Conservation (phyloP, 2,329 filamentous ascomycete genomes). For the Talaromyces funiculosus region DNA sequence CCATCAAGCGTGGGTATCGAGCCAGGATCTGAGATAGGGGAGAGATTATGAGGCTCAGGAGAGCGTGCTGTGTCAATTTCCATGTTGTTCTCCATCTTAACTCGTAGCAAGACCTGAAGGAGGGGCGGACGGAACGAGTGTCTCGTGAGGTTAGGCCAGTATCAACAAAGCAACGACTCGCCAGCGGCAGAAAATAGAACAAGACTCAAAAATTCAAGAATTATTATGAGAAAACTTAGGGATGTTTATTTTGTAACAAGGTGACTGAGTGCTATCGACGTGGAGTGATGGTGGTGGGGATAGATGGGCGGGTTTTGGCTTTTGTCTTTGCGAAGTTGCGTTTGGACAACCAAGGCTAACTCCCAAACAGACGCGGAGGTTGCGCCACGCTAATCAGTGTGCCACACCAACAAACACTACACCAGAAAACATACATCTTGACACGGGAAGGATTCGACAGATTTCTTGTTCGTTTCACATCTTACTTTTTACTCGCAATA, state of each 20-base stretch:
- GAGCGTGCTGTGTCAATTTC: conserved; percentile 85
- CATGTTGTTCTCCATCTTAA: conserved; percentile 92
- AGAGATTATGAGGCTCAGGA: conserved; percentile 69
- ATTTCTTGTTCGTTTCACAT: neutral
- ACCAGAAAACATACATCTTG: neutral
- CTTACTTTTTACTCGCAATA: neutral
- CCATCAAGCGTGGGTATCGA: conserved; percentile 90
- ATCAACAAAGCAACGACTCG: neutral
- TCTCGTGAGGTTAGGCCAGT: conserved; percentile 14
- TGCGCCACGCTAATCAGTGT: conserved; percentile 10
- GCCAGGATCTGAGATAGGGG: conserved; percentile 73
- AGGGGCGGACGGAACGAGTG: conserved; percentile 16
- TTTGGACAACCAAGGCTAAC: conserved; percentile 7
- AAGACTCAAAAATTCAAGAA: neutral
- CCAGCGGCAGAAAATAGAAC: conserved; percentile 19
- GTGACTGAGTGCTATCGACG: neutral
- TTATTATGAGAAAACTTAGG: neutral
- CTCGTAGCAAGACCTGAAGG: conserved; percentile 21
- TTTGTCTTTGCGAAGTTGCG: conserved; percentile 9
- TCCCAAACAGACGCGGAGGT: conserved; percentile 9
- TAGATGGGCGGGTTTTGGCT: conserved; percentile 3
- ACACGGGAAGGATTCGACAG: neutral
- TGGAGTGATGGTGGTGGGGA: neutral
- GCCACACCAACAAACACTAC: neutral
- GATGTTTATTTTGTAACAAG: neutral